Evolutionary conservation across 2,329 filamentous ascomycete species (phyloP).

Genomic region (Colletotrichum echinochloae): DNA sequence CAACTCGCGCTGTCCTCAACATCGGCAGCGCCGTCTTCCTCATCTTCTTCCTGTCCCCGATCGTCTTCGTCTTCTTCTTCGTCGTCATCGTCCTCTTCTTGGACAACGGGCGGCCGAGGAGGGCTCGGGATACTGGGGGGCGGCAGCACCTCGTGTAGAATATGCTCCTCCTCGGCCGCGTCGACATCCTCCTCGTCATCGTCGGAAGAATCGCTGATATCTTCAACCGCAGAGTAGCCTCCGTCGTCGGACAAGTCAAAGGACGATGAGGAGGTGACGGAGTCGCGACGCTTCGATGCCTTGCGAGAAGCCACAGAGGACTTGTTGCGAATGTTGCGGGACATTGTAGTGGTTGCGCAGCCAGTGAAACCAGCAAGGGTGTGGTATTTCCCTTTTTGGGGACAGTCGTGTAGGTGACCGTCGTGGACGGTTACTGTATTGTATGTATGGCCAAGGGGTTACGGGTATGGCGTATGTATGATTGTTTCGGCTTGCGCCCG

Average conservation of each 20-base stretch:
- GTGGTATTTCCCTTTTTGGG: slow-evolving; percentile 44
- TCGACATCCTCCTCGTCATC: slow-evolving; percentile 84
- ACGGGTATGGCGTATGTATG: background rate
- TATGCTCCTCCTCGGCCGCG: slow-evolving; percentile 81
- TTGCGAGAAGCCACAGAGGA: slow-evolving; percentile 57
- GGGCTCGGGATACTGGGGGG: slow-evolving; percentile 51
- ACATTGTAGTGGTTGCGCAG: slow-evolving; percentile 54
- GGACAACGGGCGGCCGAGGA: slow-evolving; percentile 61
- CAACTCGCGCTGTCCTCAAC: slow-evolving; percentile 63
- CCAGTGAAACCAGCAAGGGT: slow-evolving; percentile 15
- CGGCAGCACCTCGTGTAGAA: slow-evolving; percentile 59
- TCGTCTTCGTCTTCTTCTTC: slow-evolving; percentile 54
- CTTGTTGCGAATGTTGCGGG: slow-evolving; percentile 66
- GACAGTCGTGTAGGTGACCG: slow-evolving; percentile 13
- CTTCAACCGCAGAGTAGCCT: slow-evolving; percentile 81
- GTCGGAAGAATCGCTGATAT: slow-evolving; percentile 81
- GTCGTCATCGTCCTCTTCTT: slow-evolving; percentile 48
- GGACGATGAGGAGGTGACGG: slow-evolving; percentile 67
- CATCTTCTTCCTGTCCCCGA: slow-evolving; percentile 54
- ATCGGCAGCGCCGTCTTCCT: slow-evolving; percentile 52
- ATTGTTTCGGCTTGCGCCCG: background rate
- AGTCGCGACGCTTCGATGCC: slow-evolving; percentile 61
- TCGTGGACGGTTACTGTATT: slow-evolving; percentile 16
- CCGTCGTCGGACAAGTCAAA: slow-evolving; percentile 74
- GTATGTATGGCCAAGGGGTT: background rate